phyloP scores from a whole-genome alignment of 1,139 yeast genomes.

The Meyerozyma carpophila region DNA sequence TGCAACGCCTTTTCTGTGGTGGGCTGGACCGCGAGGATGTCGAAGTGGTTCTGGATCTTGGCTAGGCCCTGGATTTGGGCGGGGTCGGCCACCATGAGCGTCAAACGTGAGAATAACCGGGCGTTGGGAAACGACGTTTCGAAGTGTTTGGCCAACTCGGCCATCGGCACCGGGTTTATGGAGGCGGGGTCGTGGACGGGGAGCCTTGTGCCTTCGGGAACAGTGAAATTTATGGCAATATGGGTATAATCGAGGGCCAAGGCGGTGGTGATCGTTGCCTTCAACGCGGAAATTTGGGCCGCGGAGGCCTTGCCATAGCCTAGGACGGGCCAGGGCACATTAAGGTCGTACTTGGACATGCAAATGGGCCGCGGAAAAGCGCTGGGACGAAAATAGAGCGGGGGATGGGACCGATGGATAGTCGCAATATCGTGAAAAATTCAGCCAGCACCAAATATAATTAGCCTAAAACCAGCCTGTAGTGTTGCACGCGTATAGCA shows the following conservation, averaged over 20 bases:
- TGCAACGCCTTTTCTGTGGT: constrained; percentile 73
- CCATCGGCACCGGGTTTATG: constrained; percentile 36
- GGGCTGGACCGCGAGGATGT: constrained; percentile 79
- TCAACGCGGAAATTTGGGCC: constrained; percentile 38
- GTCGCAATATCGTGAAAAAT: too few relatives aligned
- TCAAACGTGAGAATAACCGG: constrained; percentile 64
- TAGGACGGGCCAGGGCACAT: constrained; percentile 74
- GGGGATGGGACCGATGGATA: too few relatives aligned
- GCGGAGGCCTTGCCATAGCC: constrained; percentile 40
- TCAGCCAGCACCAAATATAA: too few relatives aligned
- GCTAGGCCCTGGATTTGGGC: constrained; percentile 69
- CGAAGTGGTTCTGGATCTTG: constrained; percentile 60
- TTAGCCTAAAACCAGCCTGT: too few relatives aligned
- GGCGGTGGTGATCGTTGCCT: constrained; percentile 49
- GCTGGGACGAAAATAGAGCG: background rate
- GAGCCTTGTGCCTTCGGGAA: constrained; percentile 52
- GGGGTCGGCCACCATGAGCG: constrained; percentile 72
- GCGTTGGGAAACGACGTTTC: constrained; percentile 32
- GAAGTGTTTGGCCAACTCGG: constrained; percentile 16
- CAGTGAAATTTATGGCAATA: constrained; percentile 65
- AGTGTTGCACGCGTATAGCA: too few relatives aligned
- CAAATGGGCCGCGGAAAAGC: too few relatives aligned
- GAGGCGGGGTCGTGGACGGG: constrained; percentile 36
- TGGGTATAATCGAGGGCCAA: constrained; percentile 65
- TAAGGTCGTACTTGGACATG: constrained; percentile 51